Percentiles rank a stretch among this genome's conserved stretches.
phyloP scores from a whole-genome alignment of 176 grass and related monocot genomes.

The Puya raimondii region DNA sequence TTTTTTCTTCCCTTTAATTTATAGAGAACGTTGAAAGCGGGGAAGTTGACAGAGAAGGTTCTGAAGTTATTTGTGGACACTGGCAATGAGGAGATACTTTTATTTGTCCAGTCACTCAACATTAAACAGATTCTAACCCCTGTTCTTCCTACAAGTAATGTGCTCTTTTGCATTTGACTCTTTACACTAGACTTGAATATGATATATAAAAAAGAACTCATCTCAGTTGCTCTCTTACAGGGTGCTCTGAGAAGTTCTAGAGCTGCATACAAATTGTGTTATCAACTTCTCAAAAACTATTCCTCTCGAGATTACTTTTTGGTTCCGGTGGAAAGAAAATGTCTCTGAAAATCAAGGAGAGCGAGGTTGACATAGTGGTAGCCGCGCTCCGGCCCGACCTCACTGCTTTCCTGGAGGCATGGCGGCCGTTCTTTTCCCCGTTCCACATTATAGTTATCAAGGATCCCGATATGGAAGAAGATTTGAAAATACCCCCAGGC shows the following conservation, averaged over 20 bases:
- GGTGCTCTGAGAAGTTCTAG: constrained; percentile 92
- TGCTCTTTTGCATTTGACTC: background rate
- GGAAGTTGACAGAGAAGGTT: constrained; percentile 81
- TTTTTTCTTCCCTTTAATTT: constrained; percentile 3
- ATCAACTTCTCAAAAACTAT: background rate
- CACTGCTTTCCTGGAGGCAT: constrained; percentile 67
- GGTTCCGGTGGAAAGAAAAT: constrained; percentile 34
- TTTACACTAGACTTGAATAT: background rate
- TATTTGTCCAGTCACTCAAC: constrained; percentile 52
- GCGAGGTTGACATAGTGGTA: constrained; percentile 88
- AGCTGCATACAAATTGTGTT: background rate
- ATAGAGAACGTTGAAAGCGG: constrained; percentile 73
- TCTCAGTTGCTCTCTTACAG: constrained; percentile 39
- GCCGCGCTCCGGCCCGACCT: constrained; percentile 75
- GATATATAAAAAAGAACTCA: background rate
- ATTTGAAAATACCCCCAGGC: constrained; percentile 60
- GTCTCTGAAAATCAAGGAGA: constrained; percentile 65
- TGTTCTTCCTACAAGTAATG: constrained; percentile 75
- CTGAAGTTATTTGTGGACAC: constrained; percentile 79
- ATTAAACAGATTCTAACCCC: constrained; percentile 58
- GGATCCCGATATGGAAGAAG: constrained; percentile 57
- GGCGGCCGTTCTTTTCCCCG: constrained; percentile 77
- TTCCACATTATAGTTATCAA: constrained; percentile 85
- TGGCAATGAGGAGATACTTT: constrained; percentile 57
- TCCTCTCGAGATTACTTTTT: background rate